Conservation (phyloP, 345 rosid genomes). For the Toxicodendron radicans region DNA sequence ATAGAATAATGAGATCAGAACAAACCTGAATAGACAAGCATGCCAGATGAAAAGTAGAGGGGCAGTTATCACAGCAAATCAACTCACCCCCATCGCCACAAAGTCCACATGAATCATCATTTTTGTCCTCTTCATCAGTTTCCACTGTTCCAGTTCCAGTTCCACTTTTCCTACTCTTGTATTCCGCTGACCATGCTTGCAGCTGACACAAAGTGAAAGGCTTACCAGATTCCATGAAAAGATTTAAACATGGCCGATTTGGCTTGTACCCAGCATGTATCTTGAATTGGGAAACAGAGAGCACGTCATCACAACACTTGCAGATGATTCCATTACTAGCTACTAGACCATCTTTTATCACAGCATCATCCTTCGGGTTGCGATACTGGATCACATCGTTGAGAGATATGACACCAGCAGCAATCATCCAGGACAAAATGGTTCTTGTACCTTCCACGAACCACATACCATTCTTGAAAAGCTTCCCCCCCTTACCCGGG, state of each 20-base stretch:
- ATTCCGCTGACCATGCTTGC: conserved; percentile 92
- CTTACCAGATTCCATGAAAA: conserved; percentile 82
- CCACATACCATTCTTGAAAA: conserved; percentile 42
- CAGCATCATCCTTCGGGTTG: conserved; percentile 54
- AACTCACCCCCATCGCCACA: conserved; percentile 94
- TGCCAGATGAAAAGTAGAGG: conserved; percentile 82
- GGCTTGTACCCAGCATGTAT: conserved; percentile 74
- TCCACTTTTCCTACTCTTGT: conserved; percentile 60
- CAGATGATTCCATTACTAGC: conserved; percentile 75
- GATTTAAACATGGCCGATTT: conserved; percentile 74
- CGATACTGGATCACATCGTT: conserved; percentile 81
- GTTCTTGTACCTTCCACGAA: conserved; percentile 56
- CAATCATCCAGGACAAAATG: conserved; percentile 77
- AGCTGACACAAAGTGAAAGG: conserved; percentile 72
- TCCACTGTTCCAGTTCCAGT: conserved; percentile 38
- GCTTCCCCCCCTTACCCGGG: conserved; percentile 47
- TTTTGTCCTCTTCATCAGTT: conserved; percentile 66
- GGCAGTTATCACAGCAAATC: conserved; percentile 95
- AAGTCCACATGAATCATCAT: conserved; percentile 94
- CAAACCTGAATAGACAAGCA: conserved; percentile 83
- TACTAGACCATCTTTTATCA: conserved; percentile 73
- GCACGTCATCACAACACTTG: conserved; percentile 62
- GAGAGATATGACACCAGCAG: conserved; percentile 51
- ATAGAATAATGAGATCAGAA: conserved; percentile 20
- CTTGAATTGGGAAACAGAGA: conserved; percentile 76